phyloP scores from a whole-genome alignment of 495 filamentous ascomycete genomes.

The Pseudevernia furfuracea region DNA sequence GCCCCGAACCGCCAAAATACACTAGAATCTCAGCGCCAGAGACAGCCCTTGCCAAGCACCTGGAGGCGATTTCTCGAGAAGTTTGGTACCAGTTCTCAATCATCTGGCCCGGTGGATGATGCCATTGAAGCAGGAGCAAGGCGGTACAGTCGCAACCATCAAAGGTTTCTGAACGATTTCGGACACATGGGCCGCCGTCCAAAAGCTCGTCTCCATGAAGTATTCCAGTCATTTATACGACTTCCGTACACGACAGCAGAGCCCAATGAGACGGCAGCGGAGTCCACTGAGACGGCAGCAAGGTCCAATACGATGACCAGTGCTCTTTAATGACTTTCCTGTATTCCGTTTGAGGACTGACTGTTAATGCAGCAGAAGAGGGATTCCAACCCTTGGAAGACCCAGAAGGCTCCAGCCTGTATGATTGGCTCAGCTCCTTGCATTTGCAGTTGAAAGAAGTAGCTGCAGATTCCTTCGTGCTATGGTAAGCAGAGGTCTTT shows the following conservation, averaged over 20 bases:
- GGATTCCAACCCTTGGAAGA: background rate
- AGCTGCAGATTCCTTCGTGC: background rate
- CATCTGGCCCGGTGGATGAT: background rate
- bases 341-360: background rate
- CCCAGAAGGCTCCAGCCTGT: background rate
- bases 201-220: background rate
- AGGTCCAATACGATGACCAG: background rate
- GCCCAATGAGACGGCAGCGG: too few species aligned
- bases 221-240: background rate
- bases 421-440: constrained; percentile 7
- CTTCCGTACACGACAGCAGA: background rate
- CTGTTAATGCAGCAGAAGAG: background rate
- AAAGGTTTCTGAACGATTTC: background rate
- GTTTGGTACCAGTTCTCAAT: background rate
- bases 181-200: background rate
- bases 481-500: background rate
- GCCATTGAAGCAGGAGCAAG: background rate
- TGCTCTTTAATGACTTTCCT: background rate
- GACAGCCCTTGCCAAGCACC: background rate
- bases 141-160: background rate
- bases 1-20: background rate
- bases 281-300: background rate
- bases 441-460: background rate
- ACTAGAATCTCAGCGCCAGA: background rate
- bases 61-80: background rate